A percentile compares a stretch with the other conserved stretches of the same genome.
Conservation (phyloP, 352 stramenopile genomes). For the Globisporangium cylindrosporum region DNA sequence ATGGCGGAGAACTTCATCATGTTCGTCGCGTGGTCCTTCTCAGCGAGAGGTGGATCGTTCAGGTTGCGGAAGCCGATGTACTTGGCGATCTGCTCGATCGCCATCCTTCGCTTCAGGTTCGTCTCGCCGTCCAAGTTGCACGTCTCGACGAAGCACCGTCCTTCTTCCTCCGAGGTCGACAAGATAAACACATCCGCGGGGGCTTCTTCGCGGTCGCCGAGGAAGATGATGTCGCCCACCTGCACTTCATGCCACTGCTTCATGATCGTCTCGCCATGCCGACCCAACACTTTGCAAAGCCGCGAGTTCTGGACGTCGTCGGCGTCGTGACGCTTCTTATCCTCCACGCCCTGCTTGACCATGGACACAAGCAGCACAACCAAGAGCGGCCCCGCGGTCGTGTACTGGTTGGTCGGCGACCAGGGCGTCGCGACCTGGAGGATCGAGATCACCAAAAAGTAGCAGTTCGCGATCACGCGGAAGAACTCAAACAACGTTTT, state of each 20-base stretch:
- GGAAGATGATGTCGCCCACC: conserved; percentile 64
- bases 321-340: conserved; percentile 71
- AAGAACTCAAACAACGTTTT: conserved; percentile 95
- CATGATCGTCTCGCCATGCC: conserved; percentile 34
- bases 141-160: conserved; percentile 90
- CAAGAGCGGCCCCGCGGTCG: conserved; percentile 62
- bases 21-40: conserved; percentile 35
- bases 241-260: conserved; percentile 73
- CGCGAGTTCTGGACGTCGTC: conserved; percentile 65
- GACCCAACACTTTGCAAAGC: conserved; percentile 43
- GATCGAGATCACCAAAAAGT: conserved; percentile 93
- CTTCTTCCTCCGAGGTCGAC: conserved; percentile 71
- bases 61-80: conserved; percentile 56
- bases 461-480: conserved; percentile 92
- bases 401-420: conserved; percentile 77
- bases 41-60: conserved; percentile 42
- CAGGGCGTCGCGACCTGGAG: conserved; percentile 83
- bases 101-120: conserved; percentile 87
- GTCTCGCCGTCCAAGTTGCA: conserved; percentile 94
- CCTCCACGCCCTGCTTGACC: conserved; percentile 76
- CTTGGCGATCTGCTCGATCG: conserved; percentile 51
- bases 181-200: conserved; percentile 72
- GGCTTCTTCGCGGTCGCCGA: conserved; percentile 54
- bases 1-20: conserved; percentile 36
- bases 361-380: conserved; percentile 78